A percentile compares a stretch with the other conserved stretches of the same genome.
Evolutionary conservation across 768 basidiomycete species (phyloP).

Genomic region (Lepiota venenata): DNA sequence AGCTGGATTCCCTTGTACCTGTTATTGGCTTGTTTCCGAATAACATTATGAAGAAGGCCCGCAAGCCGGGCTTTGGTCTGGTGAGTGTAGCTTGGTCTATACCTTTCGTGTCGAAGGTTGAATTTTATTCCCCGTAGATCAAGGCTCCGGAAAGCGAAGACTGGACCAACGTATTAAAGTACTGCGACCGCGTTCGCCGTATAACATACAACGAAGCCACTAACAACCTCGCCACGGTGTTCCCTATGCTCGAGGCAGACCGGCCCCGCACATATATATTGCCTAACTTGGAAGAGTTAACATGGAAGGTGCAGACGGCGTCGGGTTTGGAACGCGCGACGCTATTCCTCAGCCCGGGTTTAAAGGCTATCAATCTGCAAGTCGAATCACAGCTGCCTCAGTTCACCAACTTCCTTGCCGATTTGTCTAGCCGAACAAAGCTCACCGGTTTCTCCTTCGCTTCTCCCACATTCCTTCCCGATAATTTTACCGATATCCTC

Average conservation of each 20-base stretch:
- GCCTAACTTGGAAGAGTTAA: constrained; percentile 64
- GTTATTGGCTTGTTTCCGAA: constrained; percentile 70
- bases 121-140: constrained; percentile 32
- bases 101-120: neutral
- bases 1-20: constrained; percentile 72
- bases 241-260: constrained; percentile 62
- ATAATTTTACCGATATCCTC: constrained; percentile 66
- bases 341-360: constrained; percentile 63
- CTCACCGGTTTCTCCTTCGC: constrained; percentile 68
- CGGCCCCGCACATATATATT: constrained; percentile 63
- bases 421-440: constrained; percentile 60
- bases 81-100: constrained; percentile 39
- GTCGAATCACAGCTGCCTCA: constrained; percentile 54
- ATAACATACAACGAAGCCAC: constrained; percentile 68
- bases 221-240: constrained; percentile 62
- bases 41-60: constrained; percentile 62
- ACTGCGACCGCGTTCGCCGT: constrained; percentile 65
- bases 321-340: constrained; percentile 61
- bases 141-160: constrained; percentile 63
- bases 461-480: constrained; percentile 67
- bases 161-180: constrained; percentile 64
- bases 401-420: constrained; percentile 58
- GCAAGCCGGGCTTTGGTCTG: constrained; percentile 73
- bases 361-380: constrained; percentile 62
- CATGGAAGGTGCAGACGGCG: constrained; percentile 69